Evolutionary conservation across 2,329 filamentous ascomycete genomes (phyloP), one percentile per base, ranked within the genome.

Genomic region (Pestalotiopsis sp.): DNA sequence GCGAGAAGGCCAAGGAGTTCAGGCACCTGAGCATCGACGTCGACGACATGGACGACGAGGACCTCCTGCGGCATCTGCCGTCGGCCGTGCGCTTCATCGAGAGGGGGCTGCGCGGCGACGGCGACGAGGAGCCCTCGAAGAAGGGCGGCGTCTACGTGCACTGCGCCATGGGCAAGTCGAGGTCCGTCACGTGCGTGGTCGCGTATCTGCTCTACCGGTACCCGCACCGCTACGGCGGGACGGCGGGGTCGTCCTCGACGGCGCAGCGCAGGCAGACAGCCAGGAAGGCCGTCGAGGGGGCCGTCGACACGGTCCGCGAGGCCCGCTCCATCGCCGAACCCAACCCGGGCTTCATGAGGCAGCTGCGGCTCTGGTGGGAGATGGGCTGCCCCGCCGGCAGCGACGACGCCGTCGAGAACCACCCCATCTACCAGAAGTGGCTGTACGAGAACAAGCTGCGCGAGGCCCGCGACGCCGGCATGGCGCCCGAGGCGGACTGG

Each of bases 121-220:
- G 62, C 56, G 49, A 45, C 27, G 20, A 67, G 38, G 65, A 71
- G 23, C 71, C 70, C 23, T 66, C 74, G 58, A 27, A 27, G 68
- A 4, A 69, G 23, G 82, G 82, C 36, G 86, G 81, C 14, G 86
- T 90, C 36, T 86, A 86, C 68, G 87, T 90, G 11, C 85, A 87
- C 82, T 97, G 96, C 86, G 95, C 94, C 25, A 97, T 97, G 90
- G 96, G 96, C 66, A 97, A 97, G 82, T 98, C 95, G 41, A 93
- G 96, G 69, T 98, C 95, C 62, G 93, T 95, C 73, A 91, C 94
- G 40, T 89, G 93, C 72, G 87, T 93, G 67, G 87, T 97, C 68
- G 95, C 96, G 70, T 98, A 95, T 80, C 85, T 98, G 65, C 91
- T 98, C 72, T 90, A 88, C 80, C 88, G 87, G 73, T 85, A 89